Evolutionary conservation across 1,139 yeast species (phyloP), one percentile per base, ranked within the genome.

Genomic region (Yamadazyma trypodendri): DNA sequence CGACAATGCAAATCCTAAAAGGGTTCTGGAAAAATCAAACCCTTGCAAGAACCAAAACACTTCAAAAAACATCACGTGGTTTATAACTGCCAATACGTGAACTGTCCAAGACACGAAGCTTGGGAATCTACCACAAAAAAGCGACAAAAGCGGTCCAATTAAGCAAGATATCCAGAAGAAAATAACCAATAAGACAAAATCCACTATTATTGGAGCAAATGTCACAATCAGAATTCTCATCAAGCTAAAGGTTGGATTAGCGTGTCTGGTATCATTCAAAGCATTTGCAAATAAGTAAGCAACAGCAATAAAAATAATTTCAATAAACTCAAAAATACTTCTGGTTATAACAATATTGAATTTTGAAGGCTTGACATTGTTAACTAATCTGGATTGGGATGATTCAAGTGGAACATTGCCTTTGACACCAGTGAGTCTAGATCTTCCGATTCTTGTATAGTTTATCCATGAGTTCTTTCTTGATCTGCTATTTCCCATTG

Each of bases 1-100:
- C 7, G 72, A 55, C 9, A 69, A 55, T 12, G 69, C 65, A 13
- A 70, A 54, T 1, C 84, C 85, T 12, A 79, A 52, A 1, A 78
- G 44, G 0, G 84, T 65, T 36, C 63, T 62, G 4, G 76, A 58
- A 41, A 76, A 55, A 42, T 73, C 65, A 77, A 81, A 77, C 38
- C 70, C 70, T 43, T 81, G 82, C 12, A 70, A 56, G 30, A 69
- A 58, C 72, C 81, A 73, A 28, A 79, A 56, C 9, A 77, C 41
- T 41, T 76, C 77, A 54, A 78, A 77, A 32, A 68, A 65, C 1
- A 66, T 10, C 1, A 75, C 43, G 49, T 79, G 73, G 32, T 62
- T 67, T 4, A 72, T 10, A 1, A 76, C 49, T 0, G 76, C 70
- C 6, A 72, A 44, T 1, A 61, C 36, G 48, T 76, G 84, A 0